Conservation (phyloP, 768 basidiomycete species). For the Mycena metata region DNA sequence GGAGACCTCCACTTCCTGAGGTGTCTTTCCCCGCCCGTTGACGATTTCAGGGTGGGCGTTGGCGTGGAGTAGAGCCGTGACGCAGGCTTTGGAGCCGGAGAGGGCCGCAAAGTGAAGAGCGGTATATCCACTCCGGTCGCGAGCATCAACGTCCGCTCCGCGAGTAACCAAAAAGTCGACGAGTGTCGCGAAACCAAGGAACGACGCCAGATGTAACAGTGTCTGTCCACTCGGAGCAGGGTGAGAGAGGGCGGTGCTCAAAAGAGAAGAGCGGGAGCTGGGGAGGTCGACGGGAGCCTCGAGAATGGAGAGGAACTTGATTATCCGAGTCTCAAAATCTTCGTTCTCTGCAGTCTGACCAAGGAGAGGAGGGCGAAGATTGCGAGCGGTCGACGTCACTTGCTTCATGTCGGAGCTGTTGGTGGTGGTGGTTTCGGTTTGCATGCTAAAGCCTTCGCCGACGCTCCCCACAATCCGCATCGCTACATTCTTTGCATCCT, state of each 20-base stretch:
- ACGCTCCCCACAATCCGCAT: conserved; percentile 90
- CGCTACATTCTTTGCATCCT: conserved; percentile 93
- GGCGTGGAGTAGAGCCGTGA: conserved; percentile 75
- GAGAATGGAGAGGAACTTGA: conserved; percentile 85
- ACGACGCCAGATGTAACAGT: conserved; percentile 87
- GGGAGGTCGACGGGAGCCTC: conserved; percentile 69
- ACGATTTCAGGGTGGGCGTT: conserved; percentile 88
- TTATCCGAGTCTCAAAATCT: conserved; percentile 81
- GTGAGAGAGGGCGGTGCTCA: conserved; percentile 75
- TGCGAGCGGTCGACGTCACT: conserved; percentile 52
- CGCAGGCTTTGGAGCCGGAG: conserved; percentile 72
- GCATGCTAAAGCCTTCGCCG: conserved; percentile 61
- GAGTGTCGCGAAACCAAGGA: conserved; percentile 81
- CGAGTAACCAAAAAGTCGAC: conserved; percentile 78
- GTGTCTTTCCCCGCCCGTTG: conserved; percentile 76
- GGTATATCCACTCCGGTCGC: conserved; percentile 93
- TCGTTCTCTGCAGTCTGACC: conserved; percentile 66
- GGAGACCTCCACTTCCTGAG: conserved; percentile 68
- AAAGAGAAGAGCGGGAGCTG: conserved; percentile 58
- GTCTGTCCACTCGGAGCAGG: conserved; percentile 84
- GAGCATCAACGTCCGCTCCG: conserved; percentile 82
- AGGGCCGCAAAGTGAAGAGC: conserved; percentile 90
- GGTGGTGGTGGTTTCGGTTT: conserved; percentile 44
- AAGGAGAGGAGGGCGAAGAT: conserved; percentile 57
- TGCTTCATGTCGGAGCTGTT: conserved; percentile 65